A percentile compares a stretch with the other conserved stretches of the same genome.
Conservation (phyloP, 2,329 filamentous ascomycete species). For the Chaetomiaceae sp. region DNA sequence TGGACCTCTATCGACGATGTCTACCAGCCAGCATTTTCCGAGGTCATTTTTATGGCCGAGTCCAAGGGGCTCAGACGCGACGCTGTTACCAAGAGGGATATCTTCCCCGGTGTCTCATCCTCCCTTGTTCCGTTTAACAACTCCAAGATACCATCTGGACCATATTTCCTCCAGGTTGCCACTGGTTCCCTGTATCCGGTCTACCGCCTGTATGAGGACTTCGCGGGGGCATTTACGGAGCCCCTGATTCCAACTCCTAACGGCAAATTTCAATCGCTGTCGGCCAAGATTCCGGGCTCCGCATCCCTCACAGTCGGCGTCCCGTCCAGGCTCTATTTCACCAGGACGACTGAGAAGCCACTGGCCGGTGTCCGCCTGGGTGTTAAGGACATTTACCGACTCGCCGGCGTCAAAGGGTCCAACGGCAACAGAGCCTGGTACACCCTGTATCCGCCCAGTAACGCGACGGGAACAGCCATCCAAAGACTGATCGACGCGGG, state of each 20-base stretch:
- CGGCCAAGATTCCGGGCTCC: slow-evolving; percentile 31
- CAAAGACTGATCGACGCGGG: slow-evolving; percentile 1
- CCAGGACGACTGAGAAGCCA: slow-evolving; percentile 48
- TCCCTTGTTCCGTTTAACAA: slow-evolving; percentile 21
- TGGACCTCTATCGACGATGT: slow-evolving; percentile 32
- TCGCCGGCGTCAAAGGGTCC: slow-evolving; percentile 56
- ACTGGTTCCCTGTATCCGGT: slow-evolving; percentile 34
- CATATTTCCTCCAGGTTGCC: slow-evolving; percentile 35
- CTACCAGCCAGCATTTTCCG: slow-evolving; percentile 27
- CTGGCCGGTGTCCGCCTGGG: slow-evolving; percentile 57
- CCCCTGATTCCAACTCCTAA: slow-evolving; percentile 32
- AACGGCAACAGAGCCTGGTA: slow-evolving; percentile 7
- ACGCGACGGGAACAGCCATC: neutral
- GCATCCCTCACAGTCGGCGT: slow-evolving; percentile 41
- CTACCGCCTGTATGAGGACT: slow-evolving; percentile 36
- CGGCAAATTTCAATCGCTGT: slow-evolving; percentile 33
- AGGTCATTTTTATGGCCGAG: slow-evolving; percentile 26
- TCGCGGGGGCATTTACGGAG: slow-evolving; percentile 32
- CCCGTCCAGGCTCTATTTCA: slow-evolving; percentile 57
- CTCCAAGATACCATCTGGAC: slow-evolving; percentile 31
- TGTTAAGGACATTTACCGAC: slow-evolving; percentile 51
- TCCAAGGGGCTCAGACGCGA: slow-evolving; percentile 8
- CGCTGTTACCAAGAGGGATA: slow-evolving; percentile 17
- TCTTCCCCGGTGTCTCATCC: slow-evolving; percentile 15
- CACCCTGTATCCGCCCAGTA: neutral